Evolutionary conservation across 805 yeast species (phyloP).

Genomic region (Clavispora vitiphila): DNA sequence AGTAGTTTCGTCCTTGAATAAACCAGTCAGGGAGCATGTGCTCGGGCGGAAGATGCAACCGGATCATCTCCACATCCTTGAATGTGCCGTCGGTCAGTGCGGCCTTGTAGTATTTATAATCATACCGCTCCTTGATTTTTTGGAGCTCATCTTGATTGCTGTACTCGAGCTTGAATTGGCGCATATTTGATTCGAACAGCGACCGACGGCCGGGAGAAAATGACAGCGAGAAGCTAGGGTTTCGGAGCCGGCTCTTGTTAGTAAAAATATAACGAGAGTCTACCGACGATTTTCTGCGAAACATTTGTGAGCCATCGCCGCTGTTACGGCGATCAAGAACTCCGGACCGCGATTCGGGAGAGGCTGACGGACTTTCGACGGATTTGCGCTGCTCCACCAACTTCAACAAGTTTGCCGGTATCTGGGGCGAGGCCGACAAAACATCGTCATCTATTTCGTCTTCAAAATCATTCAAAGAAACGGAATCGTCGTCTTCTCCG

Average conservation of each 20-base stretch:
- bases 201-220: slow-evolving; percentile 9
- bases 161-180: slow-evolving; percentile 9
- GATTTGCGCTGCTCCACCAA: slow-evolving; percentile 46
- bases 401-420: slow-evolving; percentile 55
- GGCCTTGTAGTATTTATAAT: slow-evolving; percentile 40
- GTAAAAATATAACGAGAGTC: slow-evolving; percentile 27
- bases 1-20: slow-evolving; percentile 51
- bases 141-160: slow-evolving; percentile 11
- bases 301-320: slow-evolving; percentile 9
- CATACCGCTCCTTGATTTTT: slow-evolving; percentile 17
- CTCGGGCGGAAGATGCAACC: slow-evolving; percentile 56
- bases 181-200: slow-evolving; percentile 12
- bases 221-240: slow-evolving; percentile 9
- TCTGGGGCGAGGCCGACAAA: slow-evolving; percentile 63
- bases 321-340: slow-evolving; percentile 18
- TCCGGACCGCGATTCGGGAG: slow-evolving; percentile 21
- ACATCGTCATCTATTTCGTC: slow-evolving; percentile 41
- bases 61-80: slow-evolving; percentile 35
- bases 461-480: slow-evolving; percentile 27
- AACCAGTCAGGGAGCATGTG: slow-evolving; percentile 74
- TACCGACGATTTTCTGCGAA: slow-evolving; percentile 22
- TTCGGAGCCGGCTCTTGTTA: slow-evolving; percentile 17
- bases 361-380: slow-evolving; percentile 26
- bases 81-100: slow-evolving; percentile 28
- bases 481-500: slow-evolving; percentile 21